Evolutionary conservation across 2,329 filamentous ascomycete genomes (phyloP).

Genomic region (Penicillium sp.): DNA sequence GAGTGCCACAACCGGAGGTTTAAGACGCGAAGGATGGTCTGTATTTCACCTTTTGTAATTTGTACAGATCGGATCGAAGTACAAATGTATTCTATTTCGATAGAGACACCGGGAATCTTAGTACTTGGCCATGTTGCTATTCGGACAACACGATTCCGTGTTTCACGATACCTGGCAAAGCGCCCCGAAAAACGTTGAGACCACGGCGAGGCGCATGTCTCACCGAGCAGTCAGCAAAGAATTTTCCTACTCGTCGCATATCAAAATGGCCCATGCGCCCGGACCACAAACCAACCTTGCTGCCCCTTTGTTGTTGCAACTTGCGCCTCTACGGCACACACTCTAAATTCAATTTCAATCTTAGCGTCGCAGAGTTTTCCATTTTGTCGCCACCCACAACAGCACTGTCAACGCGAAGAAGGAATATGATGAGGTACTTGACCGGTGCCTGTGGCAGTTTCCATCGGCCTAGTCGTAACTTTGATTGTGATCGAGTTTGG

Average conservation of each 20-base stretch:
- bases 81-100: neutral
- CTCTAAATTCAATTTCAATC: constrained; percentile 6
- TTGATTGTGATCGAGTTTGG: neutral
- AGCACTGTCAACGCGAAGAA: neutral
- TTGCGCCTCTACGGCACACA: neutral
- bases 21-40: neutral
- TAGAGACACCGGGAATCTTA: neutral
- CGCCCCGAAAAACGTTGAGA: constrained; percentile 13
- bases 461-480: constrained; percentile 1
- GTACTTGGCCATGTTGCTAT: neutral
- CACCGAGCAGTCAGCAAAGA: constrained; percentile 7
- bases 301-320: neutral
- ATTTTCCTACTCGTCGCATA: neutral
- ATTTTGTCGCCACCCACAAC: constrained; percentile 18
- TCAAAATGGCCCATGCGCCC: constrained; percentile 11
- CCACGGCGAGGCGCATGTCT: constrained; percentile 18
- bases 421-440: neutral
- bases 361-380: constrained; percentile 23
- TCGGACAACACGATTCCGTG: constrained; percentile 15
- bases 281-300: constrained; percentile 12
- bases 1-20: neutral
- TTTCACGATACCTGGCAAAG: constrained; percentile 18
- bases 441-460: neutral
- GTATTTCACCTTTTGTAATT: neutral
- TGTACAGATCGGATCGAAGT: neutral